These are phyloP conservation scores for Tolypocladium ovalisporum DNA, from an alignment of 2,329 filamentous ascomycete species.

Conservation along the genomic window DNA sequence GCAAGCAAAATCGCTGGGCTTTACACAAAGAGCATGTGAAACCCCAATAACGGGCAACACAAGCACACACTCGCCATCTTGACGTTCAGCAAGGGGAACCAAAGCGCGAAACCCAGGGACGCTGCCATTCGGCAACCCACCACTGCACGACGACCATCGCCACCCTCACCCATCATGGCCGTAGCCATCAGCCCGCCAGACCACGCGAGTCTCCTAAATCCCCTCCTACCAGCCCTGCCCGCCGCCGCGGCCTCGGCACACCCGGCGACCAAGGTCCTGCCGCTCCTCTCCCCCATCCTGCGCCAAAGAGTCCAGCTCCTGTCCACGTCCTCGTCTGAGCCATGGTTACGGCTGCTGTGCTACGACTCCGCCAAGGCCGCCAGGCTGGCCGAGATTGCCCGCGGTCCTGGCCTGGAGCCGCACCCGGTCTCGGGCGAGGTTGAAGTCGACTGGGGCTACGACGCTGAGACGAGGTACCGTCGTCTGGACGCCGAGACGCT, in stretches of 20 bases:
- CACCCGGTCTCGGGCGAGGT: slow-evolving; percentile 74
- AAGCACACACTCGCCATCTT: not conserved
- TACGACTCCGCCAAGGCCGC: slow-evolving; percentile 50
- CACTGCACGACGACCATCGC: not conserved
- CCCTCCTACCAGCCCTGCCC: slow-evolving; percentile 49
- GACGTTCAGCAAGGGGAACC: not conserved
- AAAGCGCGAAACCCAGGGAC: not conserved
- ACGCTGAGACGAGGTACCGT: slow-evolving; percentile 52
- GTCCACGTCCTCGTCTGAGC: slow-evolving; percentile 45
- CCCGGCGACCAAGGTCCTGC: slow-evolving; percentile 45
- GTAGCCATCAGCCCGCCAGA: slow-evolving; percentile 30
- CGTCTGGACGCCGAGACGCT: slow-evolving; percentile 68
- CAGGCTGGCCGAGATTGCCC: slow-evolving; percentile 49
- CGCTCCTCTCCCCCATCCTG: slow-evolving; percentile 53
- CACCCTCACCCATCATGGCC: slow-evolving; percentile 11
- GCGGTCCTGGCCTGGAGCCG: slow-evolving; percentile 58
- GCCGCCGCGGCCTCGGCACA: slow-evolving; percentile 46
- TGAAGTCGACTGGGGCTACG: slow-evolving; percentile 59
- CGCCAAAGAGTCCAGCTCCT: slow-evolving; percentile 57
- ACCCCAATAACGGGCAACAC: not conserved
- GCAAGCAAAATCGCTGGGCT: not conserved
- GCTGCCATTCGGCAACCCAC: not conserved
- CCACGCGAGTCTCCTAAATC: slow-evolving; percentile 35
- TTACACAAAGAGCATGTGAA: slow-evolving; percentile 2
- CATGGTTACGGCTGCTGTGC: slow-evolving; percentile 64